These are phyloP conservation scores for Ehretia macrophylla DNA, from an alignment of 257 asterid species.

Conservation along the genomic window DNA sequence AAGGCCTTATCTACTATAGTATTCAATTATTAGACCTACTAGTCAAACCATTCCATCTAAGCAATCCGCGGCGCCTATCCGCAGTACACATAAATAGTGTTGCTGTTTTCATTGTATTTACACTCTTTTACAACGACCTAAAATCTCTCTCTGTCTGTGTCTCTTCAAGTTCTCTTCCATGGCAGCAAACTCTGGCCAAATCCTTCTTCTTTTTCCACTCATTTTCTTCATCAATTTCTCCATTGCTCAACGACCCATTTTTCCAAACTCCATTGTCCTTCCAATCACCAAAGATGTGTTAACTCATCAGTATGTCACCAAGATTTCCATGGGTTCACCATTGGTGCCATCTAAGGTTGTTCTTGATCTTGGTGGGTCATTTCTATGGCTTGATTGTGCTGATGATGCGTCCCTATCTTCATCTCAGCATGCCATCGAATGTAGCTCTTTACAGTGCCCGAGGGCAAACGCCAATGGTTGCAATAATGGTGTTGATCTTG, in stretches of 20 bases:
- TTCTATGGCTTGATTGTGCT: constrained; percentile 37
- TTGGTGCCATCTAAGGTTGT: constrained; percentile 37
- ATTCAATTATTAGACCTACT: too few species aligned
- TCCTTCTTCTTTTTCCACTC: constrained; percentile 20
- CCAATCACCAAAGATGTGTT: constrained; percentile 48
- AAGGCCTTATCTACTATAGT: constrained; percentile 24
- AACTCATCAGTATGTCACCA: constrained; percentile 55
- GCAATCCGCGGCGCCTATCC: constrained; percentile 9
- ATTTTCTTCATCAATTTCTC: constrained; percentile 19
- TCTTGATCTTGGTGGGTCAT: constrained; percentile 53
- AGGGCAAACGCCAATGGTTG: constrained; percentile 46
- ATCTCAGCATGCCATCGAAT: constrained; percentile 31
- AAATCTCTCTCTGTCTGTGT: not conserved
- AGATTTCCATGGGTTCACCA: constrained; percentile 27
- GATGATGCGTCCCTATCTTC: not conserved
- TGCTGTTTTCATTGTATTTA: too few species aligned
- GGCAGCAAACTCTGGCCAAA: constrained; percentile 27
- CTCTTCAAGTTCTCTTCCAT: not conserved
- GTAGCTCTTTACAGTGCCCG: constrained; percentile 57
- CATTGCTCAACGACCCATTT: constrained; percentile 42
- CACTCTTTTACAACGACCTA: too few species aligned
- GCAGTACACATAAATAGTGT: not conserved
- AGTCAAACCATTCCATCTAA: too few species aligned
- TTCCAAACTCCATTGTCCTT: constrained; percentile 57
- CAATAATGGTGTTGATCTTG: constrained; percentile 1